Percentiles rank a stretch among this genome's conserved stretches.
These are phyloP conservation scores for Gossypium ekmanianum DNA, from an alignment of 345 rosid species.

Conservation along the genomic window DNA sequence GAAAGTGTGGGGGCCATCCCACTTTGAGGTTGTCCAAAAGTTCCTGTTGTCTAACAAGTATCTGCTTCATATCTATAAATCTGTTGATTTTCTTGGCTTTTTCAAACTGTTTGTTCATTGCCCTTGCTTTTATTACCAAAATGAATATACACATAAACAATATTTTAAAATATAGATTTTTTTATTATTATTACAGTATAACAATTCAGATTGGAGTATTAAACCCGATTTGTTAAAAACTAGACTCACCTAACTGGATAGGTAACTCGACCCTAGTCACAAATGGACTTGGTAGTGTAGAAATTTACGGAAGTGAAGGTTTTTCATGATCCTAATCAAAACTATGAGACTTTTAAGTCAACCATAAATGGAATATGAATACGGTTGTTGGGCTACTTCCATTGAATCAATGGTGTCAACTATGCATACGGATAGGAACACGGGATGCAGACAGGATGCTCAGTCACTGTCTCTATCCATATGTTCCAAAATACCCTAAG, in stretches of 20 bases:
- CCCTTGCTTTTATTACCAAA: too few species aligned
- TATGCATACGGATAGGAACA: background rate
- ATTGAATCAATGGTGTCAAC: conserved; percentile 12
- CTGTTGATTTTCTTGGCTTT: background rate
- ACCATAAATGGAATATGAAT: conserved; percentile 9
- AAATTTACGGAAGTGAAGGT: conserved; percentile 6
- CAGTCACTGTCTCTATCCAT: conserved; percentile 24
- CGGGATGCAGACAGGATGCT: conserved; percentile 11
- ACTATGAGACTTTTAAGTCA: conserved; percentile 14
- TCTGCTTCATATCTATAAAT: conserved; percentile 1
- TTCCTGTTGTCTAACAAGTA: background rate
- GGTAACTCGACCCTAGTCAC: background rate
- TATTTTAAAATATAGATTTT: too few species aligned
- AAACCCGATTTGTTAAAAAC: too few species aligned
- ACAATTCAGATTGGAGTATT: too few species aligned
- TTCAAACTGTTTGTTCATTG: background rate
- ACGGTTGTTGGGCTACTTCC: background rate
- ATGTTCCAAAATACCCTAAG: conserved; percentile 12
- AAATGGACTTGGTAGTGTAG: background rate
- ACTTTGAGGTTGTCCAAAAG: background rate
- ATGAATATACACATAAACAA: too few species aligned
- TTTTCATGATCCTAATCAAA: background rate
- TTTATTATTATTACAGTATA: too few species aligned
- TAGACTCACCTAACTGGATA: too few species aligned
- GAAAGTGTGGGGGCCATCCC: background rate